Evolutionary conservation across 1,139 yeast genomes (phyloP), one percentile per base, ranked within the genome.

Genomic region (Yamadazyma membranifaciens): DNA sequence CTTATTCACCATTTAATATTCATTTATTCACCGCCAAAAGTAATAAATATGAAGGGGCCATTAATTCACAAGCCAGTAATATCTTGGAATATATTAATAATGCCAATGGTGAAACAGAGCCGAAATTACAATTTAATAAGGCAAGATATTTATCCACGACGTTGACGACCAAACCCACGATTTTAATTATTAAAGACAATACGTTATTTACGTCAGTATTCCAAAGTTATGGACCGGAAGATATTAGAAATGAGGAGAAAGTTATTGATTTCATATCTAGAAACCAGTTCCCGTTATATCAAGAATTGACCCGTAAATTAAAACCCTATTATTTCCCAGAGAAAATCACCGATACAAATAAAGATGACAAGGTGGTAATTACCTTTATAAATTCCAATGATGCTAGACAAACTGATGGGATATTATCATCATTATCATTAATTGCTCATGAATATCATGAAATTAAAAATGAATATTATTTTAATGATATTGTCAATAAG

Each of bases 211-310:
- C 85, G 0, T 63, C 66, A 7, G 71, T 81, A 4, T 81, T 61
- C 50, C 85, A 78, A 50, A 78, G 77, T 43, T 78, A 78, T 59
- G 80, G 82, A 0, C 77, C 87, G 2, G 79, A 78, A 41, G 87
- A 83, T 50, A 69, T 78, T 47, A 69, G 91, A 48, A 70, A 76
- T 46, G 59, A 60, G 25, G 65, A 63, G 13, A 62, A 65, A 35
- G 64, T 85, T n/a, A 54, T 69, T 47, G 52, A 68, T 10, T 83
- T 83, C 62, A 62, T 83, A 20, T 52, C 60, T 24, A 60, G 63
- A 37, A 69, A 75, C 47, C 65, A 73, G 34, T 60, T 63, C 41
- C 87, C 88, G 7, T 57, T 74, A 14, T 60, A 77, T 39, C 74
- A 69, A 41, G 82, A 80, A 48, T 58, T 83, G 39, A 73, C 77